Base-by-base conservation (phyloP, 2,329 filamentous ascomycete species). In the Alternaria novae-zelandiae region DNA sequence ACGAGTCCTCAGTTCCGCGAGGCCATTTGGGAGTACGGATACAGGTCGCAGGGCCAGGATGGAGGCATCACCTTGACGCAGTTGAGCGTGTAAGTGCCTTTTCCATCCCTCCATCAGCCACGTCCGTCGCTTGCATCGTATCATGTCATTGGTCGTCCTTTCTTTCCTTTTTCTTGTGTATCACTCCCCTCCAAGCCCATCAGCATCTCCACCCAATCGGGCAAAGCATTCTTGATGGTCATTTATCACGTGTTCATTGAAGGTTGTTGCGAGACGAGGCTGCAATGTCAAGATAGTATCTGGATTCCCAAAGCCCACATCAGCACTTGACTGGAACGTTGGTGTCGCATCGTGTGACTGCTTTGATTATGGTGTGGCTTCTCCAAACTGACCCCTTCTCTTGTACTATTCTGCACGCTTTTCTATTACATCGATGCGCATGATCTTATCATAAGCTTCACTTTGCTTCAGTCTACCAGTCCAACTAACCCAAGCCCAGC, bases 1-100 rank as follows among this genome's bases (percentile, higher is more conserved):
- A 88, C 90, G 70, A 97, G 94, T 74, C 96, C 96, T 54, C 96
- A 99, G 82, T 99, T 99, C 79, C 83, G 88, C 46, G 89, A 92
- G 70, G 94, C 94, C 4, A 86, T 90, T 70, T 99, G 96, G 96
- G 88, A 91, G 65, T 98, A 97, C 82, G 89, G 90, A 15, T 92
- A 95, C 77, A 87, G 90, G 67, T 83, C 90, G 63, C 86, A 87
- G 47, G 87, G 87, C n/a, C 84, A 89, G 47, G 87, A 89, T 63
- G 92, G 91, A n/a, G 94, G 93, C 47, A 90, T 96, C 68, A 88
- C 89, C 69, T 90, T 97, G 57, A 92, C 90, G 21, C 93, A 96
- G 81, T 83, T 94, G 75, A 88, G 89, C 78, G 86, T 87, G 92
- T 95, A 85, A 87, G 91, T 89, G 57, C 25, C 45, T 26, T 44